A percentile compares a stretch with the other conserved stretches of the same genome.
phyloP scores from a whole-genome alignment of 208 protist species.

The Leishmania major region DNA sequence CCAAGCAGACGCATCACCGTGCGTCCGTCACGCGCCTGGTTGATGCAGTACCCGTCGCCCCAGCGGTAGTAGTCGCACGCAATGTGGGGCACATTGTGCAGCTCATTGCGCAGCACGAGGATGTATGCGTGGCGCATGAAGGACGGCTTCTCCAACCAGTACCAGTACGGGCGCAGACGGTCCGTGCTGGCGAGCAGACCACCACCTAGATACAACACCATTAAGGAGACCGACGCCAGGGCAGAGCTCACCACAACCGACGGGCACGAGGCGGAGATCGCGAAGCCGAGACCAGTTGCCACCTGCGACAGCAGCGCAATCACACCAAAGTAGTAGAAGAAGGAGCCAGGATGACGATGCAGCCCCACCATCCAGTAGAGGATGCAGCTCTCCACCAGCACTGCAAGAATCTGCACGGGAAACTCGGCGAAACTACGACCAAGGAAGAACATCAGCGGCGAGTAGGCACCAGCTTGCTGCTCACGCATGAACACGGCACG shows the following conservation, averaged over 20 bases:
- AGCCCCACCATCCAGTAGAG: constrained; percentile 72
- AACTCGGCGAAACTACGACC: constrained; percentile 50
- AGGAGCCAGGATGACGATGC: constrained; percentile 36
- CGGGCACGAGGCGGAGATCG: constrained; percentile 44
- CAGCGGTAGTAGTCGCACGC: constrained; percentile 51
- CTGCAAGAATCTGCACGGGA: constrained; percentile 49
- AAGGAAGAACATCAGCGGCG: constrained; percentile 59
- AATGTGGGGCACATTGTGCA: constrained; percentile 53
- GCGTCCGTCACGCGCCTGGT: constrained; percentile 50
- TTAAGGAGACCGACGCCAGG: constrained; percentile 66
- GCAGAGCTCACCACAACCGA: constrained; percentile 45
- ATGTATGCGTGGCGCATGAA: constrained; percentile 75
- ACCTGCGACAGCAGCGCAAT: constrained; percentile 56
- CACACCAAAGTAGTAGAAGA: constrained; percentile 69
- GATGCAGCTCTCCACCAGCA: constrained; percentile 49
- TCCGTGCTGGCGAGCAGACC: constrained; percentile 70
- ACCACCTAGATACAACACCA: constrained; percentile 58
- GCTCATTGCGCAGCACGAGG: constrained; percentile 66
- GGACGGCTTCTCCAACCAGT: constrained; percentile 78
- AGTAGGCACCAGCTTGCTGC: constrained; percentile 71
- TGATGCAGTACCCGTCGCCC: constrained; percentile 46
- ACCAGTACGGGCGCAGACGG: constrained; percentile 79
- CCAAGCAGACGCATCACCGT: constrained; percentile 48
- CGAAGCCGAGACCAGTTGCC: constrained; percentile 55
- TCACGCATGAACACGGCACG: constrained; percentile 69